Percentiles rank a stretch among this genome's conserved stretches.
These are phyloP conservation scores for Solanum hybrid DNA, from an alignment of 305 asterid species.

Conservation along the genomic window DNA sequence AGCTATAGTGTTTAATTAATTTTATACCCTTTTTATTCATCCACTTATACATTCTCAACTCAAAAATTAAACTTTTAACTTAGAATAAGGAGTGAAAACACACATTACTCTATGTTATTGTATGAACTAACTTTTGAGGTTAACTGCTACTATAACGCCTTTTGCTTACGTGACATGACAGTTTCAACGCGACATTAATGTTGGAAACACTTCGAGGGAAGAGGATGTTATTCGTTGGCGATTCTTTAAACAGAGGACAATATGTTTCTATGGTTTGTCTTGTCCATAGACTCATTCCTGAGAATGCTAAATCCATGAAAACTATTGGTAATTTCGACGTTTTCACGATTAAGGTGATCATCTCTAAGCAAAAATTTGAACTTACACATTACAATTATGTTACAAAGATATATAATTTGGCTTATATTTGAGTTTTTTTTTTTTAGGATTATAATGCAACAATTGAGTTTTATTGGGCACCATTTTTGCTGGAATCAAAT, in stretches of 20 bases:
- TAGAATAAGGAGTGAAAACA: background rate
- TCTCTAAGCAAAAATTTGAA: background rate
- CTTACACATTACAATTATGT: background rate
- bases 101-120: background rate
- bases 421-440: background rate
- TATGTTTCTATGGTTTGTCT: constrained; percentile 75
- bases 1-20: background rate
- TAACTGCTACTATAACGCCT: background rate
- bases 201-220: constrained; percentile 66
- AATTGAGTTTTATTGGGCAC: constrained; percentile 92
- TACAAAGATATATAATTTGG: background rate
- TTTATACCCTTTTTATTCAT: background rate
- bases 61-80: background rate
- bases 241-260: constrained; percentile 76
- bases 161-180: background rate
- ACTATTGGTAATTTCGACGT: constrained; percentile 41
- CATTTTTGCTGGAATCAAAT: constrained; percentile 79
- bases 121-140: background rate
- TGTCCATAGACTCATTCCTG: constrained; percentile 46
- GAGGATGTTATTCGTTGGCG: constrained; percentile 80
- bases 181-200: constrained; percentile 65
- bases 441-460: constrained; percentile 69
- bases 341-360: constrained; percentile 57
- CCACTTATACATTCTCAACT: background rate
- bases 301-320: constrained; percentile 50